These are phyloP conservation scores for Fragaria iinumae DNA, from an alignment of 306 rosid genomes.

Conservation along the genomic window DNA sequence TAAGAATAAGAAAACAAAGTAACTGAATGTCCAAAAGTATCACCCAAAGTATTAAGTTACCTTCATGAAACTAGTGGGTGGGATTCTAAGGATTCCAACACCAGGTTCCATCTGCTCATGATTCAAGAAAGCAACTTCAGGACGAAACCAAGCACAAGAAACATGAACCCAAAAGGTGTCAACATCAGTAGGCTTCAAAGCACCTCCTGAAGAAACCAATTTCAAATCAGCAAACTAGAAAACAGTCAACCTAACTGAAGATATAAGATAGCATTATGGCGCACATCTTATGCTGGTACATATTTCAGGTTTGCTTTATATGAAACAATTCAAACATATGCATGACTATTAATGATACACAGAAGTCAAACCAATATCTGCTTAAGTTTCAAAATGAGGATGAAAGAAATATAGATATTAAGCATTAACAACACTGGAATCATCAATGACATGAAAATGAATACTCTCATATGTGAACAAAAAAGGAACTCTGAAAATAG, in stretches of 20 bases:
- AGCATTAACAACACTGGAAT: background rate
- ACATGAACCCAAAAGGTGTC: slow-evolving; percentile 91
- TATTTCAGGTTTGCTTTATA: background rate
- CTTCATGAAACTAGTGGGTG: slow-evolving; percentile 70
- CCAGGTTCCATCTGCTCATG: slow-evolving; percentile 95
- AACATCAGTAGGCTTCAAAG: slow-evolving; percentile 93
- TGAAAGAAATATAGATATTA: background rate
- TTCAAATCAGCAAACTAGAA: slow-evolving; percentile 9
- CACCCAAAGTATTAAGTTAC: slow-evolving; percentile 35
- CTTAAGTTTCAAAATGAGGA: background rate
- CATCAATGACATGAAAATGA: background rate
- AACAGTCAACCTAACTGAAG: slow-evolving; percentile 11
- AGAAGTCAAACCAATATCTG: background rate
- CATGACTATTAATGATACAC: background rate
- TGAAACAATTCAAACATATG: background rate
- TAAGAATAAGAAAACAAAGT: background rate
- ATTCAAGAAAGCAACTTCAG: slow-evolving; percentile 73
- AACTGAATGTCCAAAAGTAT: background rate
- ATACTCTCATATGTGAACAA: background rate
- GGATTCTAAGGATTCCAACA: slow-evolving; percentile 78
- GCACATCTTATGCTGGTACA: background rate
- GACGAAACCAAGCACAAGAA: slow-evolving; percentile 95
- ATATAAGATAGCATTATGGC: background rate
- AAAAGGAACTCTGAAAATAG: background rate
- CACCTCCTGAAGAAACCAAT: slow-evolving; percentile 71